Percentiles rank a stretch among this genome's conserved stretches.
phyloP scores from a whole-genome alignment of 371 early-diverging fungal species.

The Mortierella sp. region DNA sequence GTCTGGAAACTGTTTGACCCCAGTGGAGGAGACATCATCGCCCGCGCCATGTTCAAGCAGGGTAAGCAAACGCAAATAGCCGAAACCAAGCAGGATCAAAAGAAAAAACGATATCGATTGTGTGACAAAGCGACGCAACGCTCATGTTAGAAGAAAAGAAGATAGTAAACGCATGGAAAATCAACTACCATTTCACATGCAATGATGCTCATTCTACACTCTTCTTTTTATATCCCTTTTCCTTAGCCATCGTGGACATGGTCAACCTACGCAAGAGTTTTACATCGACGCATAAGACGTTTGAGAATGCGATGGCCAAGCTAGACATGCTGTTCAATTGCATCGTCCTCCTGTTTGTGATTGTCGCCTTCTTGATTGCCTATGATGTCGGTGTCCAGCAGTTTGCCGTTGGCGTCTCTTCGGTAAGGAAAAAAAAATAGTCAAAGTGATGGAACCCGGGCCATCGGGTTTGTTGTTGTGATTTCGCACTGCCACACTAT shows the following conservation, averaged over 20 bases:
- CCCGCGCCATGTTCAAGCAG: slow-evolving; percentile 51
- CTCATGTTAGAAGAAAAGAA: too few relatives aligned
- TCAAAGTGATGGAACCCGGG: neutral
- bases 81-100: neutral
- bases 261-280: slow-evolving; percentile 48
- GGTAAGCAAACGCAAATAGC: slow-evolving; percentile 17
- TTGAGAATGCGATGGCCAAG: slow-evolving; percentile 49
- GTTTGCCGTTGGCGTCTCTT: slow-evolving; percentile 44
- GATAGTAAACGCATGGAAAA: too few relatives aligned
- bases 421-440: slow-evolving; percentile 20
- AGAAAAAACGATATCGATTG: neutral
- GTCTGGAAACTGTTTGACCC: slow-evolving; percentile 47
- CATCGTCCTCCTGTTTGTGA: slow-evolving; percentile 30
- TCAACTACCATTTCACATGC: neutral
- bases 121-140: too few relatives aligned
- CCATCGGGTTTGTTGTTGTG: neutral
- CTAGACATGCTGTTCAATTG: slow-evolving; percentile 45
- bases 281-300: slow-evolving; percentile 46
- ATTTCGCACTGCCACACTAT: neutral
- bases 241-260: slow-evolving; percentile 49
- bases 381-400: slow-evolving; percentile 46
- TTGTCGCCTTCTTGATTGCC: slow-evolving; percentile 37
- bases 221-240: too few relatives aligned
- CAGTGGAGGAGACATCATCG: slow-evolving; percentile 28
- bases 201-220: too few relatives aligned